Base-by-base conservation (phyloP, 371 early-diverging fungal genomes). In the Mortierella sp. region DNA sequence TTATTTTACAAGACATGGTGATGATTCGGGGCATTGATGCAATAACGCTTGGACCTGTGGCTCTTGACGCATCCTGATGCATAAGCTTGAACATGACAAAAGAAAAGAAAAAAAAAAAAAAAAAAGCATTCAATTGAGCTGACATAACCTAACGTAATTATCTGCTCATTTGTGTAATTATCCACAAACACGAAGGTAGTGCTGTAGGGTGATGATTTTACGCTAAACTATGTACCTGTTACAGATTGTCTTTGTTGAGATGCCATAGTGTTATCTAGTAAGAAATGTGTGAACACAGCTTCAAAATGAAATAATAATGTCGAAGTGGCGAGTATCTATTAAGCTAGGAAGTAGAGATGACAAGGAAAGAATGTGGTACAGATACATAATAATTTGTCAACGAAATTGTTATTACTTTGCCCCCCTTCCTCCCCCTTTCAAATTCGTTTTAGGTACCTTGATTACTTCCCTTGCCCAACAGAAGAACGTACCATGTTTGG, bases 11-110 rank as follows among this genome's bases (percentile, higher is more conserved):
- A 53, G 53, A 15, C 49, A 53, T 40, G 29, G 10, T 26, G n/a
- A n/a, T n/a, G 47, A 53, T 23, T 53, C 53, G 53, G 53, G 53
- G 53, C 53, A 53, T 53, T 49, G 49, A 49, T 49, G 12, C 49
- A 49, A 40, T 40, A n/a, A 28, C 53, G 53, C 53, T 53, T 23
- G 23, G 53, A 53, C 53, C 28, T 53, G 13, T 19, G 28, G 53
- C 53, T 53, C 53, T 53, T 53, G 29, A 29, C 53, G 29, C 28
- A 53, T 53, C 28, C 29, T 53, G 28, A 23, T 29, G 28, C 53
- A 53, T 28, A n/a, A 26, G 29, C 29, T 23, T 53, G 15, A 13
- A 26, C 26, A 22, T 40, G n/a, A n/a, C n/a, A n/a, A n/a, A n/a
- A n/a, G n/a, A n/a, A n/a, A 47, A 47, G 17, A 47, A 47, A 47